These are phyloP conservation scores for Plantago coronopus DNA, from an alignment of 305 asterid species.

Conservation along the genomic window DNA sequence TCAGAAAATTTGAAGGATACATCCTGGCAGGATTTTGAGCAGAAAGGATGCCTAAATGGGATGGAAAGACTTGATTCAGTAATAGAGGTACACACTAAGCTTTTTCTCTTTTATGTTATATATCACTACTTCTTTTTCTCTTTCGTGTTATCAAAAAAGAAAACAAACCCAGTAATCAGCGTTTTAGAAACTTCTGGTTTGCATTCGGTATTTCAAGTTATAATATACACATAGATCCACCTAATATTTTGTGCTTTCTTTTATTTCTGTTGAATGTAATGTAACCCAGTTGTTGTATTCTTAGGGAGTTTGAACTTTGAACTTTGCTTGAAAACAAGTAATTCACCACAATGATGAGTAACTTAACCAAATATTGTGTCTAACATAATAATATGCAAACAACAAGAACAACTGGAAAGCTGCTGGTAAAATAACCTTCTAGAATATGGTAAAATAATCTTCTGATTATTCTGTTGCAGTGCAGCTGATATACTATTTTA, in stretches of 20 bases:
- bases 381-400: too few relatives aligned
- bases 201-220: neutral
- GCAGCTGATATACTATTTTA: too few relatives aligned
- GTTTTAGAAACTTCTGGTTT: too few relatives aligned
- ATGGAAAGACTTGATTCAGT: constrained; percentile 37
- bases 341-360: neutral
- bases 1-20: constrained; percentile 39
- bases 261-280: neutral
- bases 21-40: constrained; percentile 42
- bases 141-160: too few relatives aligned
- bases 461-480: too few relatives aligned
- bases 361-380: too few relatives aligned
- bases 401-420: too few relatives aligned
- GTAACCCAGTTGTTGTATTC: neutral
- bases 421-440: neutral
- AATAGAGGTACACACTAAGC: constrained; percentile 51
- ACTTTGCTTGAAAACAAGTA: neutral
- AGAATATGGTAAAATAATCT: neutral
- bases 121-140: too few relatives aligned
- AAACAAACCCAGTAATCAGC: too few relatives aligned
- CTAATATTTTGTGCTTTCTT: neutral
- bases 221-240: neutral
- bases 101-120: too few relatives aligned
- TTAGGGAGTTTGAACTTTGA: neutral
- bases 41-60: constrained; percentile 39